A percentile compares a stretch with the other conserved stretches of the same genome.
Evolutionary conservation across 2,329 filamentous ascomycete species (phyloP).

Genomic region (Canariomyces notabilis): DNA sequence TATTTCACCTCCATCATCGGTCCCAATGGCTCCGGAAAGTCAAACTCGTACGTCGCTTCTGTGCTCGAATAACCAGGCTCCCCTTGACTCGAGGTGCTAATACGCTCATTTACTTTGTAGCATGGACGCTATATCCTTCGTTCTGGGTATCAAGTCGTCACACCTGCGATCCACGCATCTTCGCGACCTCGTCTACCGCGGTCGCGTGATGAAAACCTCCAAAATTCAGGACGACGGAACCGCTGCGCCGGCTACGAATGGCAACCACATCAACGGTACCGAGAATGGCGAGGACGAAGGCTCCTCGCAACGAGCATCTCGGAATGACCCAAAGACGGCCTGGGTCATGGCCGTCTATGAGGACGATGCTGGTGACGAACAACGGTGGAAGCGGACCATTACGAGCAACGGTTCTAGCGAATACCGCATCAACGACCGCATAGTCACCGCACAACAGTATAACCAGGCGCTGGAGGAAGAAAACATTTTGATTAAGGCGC

Average conservation of each 20-base stretch:
- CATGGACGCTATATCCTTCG: conserved; percentile 99
- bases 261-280: conserved; percentile 57
- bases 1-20: conserved; percentile 99
- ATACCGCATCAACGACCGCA: conserved; percentile 91
- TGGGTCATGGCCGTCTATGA: conserved; percentile 99
- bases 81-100: conserved; percentile 10
- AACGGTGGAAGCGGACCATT: conserved; percentile 93
- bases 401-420: conserved; percentile 85
- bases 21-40: conserved; percentile 98
- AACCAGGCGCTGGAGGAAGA: conserved; percentile 88
- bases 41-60: conserved; percentile 69
- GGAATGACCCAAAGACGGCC: conserved; percentile 82
- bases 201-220: conserved; percentile 84
- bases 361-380: conserved; percentile 91
- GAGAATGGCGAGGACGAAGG: conserved; percentile 56
- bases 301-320: conserved; percentile 58
- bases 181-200: conserved; percentile 92
- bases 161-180: conserved; percentile 91
- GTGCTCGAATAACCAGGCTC: neutral
- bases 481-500: conserved; percentile 95
- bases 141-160: conserved; percentile 97
- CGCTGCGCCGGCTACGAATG: conserved; percentile 56
- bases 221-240: conserved; percentile 89
- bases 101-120: conserved; percentile 41
- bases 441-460: conserved; percentile 86